Evolutionary conservation across 192 early-diverging fungal genomes (phyloP), one percentile per base, ranked within the genome.

Genomic region (Coemansia sp.): DNA sequence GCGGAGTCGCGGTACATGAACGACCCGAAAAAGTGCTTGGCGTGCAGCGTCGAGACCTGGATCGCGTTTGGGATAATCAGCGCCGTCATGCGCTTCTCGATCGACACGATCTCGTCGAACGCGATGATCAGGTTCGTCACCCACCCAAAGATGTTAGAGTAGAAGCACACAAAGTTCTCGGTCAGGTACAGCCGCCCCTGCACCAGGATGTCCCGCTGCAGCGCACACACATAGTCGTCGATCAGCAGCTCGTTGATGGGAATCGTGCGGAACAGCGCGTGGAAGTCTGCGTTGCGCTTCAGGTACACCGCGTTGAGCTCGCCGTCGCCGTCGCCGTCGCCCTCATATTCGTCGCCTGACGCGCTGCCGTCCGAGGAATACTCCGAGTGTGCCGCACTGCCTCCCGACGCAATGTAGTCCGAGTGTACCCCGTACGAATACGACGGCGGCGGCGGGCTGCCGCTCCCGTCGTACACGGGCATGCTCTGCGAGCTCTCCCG

Each of bases 121-220:
- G 84, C 80, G 44, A 95, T 85, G 1, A 91, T 81, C 48, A 92
- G 60, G 59, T 82, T 89, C 4, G 90, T 91, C 3, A 91, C 87
- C 87, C 92, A 93, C 30, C 93, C 93, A 81, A 95, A 92, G 58
- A 95, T 92, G 59, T 92, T 92, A 33, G 89, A 87, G 73, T 92
- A 86, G 68, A 95, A 95, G 67, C 88, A 90, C 33, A 93, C 69
- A 69, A 88, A 77, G 63, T 83, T 87, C 57, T 91, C 84, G 3
- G 92, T 93, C 65, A 92, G 75, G 63, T 92, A 94, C 46, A 95
- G 65, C 35, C 89, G 80, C 9, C 93, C 93, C 47, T 95, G 93
- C 16, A 91, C 84, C 5, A 95, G 75, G 38, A 95, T 93, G 46
- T 95, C 93, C 47, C 91, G 90, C 73, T 95, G 92, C 48, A 92